Percentiles rank a stretch among this genome's conserved stretches.
Conservation (phyloP, 208 protist species). For the Crithidia thermophila region DNA sequence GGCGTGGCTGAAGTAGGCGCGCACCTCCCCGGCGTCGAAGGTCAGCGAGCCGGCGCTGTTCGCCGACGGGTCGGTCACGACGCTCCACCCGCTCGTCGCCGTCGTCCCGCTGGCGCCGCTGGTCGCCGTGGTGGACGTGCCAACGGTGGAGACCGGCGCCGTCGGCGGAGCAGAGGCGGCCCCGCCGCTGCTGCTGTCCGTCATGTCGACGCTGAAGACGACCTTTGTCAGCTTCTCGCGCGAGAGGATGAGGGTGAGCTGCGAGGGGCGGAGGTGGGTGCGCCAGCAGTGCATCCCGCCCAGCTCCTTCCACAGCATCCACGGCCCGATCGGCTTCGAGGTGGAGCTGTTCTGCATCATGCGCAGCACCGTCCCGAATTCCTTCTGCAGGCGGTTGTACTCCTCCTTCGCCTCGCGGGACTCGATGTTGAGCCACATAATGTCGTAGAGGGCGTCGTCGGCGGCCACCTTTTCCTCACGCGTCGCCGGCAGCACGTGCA, state of each 20-base stretch:
- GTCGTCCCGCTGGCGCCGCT: not conserved
- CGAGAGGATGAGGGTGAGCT: constrained; percentile 11
- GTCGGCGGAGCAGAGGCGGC: not conserved
- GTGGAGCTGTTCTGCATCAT: not conserved
- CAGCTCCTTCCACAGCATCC: constrained; percentile 17
- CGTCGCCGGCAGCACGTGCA: constrained; percentile 13
- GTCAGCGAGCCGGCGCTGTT: not conserved
- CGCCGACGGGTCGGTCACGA: not conserved
- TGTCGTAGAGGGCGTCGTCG: not conserved
- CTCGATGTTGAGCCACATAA: constrained; percentile 1
- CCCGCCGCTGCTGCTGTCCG: not conserved
- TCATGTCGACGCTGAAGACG: constrained; percentile 9
- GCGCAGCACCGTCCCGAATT: constrained; percentile 1
- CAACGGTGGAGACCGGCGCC: not conserved
- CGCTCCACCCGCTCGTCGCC: constrained; percentile 2
- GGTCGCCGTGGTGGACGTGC: not conserved
- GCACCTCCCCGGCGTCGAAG: constrained; percentile 11
- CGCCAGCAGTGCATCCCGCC: constrained; percentile 15
- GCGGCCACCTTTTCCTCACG: constrained; percentile 5
- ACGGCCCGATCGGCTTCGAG: constrained; percentile 1
- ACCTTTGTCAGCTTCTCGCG: constrained; percentile 8
- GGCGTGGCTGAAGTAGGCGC: constrained; percentile 16
- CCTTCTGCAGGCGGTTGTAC: not conserved
- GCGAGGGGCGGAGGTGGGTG: constrained; percentile 5
- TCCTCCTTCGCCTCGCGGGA: constrained; percentile 1